phyloP scores from a whole-genome alignment of 768 basidiomycete species.

The Dacryopinax primogenitus region DNA sequence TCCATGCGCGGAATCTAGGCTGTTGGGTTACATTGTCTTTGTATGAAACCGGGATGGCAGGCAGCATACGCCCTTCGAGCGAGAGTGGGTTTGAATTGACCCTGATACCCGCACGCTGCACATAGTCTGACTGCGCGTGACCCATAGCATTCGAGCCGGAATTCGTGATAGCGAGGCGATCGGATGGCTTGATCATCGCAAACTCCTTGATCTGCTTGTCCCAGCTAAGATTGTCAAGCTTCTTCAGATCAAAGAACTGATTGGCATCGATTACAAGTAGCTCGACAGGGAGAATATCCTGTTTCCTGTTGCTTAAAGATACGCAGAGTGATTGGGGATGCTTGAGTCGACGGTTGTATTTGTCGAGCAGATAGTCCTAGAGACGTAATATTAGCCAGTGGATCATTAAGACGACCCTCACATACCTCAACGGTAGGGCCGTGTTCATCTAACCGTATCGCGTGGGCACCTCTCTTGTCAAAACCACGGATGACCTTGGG shows the following conservation, averaged over 20 bases:
- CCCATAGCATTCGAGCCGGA: neutral
- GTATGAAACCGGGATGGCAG: neutral
- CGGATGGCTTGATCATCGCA: neutral
- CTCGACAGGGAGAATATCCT: neutral
- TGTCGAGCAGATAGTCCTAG: neutral
- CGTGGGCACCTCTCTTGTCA: neutral
- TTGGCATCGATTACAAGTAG: neutral
- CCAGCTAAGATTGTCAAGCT: neutral
- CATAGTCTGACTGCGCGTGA: neutral
- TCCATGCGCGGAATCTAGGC: neutral
- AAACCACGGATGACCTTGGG: neutral
- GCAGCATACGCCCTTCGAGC: neutral
- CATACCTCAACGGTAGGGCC: neutral
- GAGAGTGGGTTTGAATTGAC: neutral
- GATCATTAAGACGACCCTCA: neutral
- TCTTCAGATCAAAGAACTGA: slow-evolving; percentile 2
- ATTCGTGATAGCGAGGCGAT: neutral
- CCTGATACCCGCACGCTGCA: neutral
- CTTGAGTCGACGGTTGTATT: neutral
- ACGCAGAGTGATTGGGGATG: neutral
- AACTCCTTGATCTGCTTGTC: neutral
- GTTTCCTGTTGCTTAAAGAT: neutral
- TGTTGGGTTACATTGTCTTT: neutral
- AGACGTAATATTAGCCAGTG: neutral
- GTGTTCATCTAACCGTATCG: neutral